A percentile compares a stretch with the other conserved stretches of the same genome.
Conservation (phyloP, 225 moss, liverwort and hornwort genomes). For the Marchantia polymorpha region DNA sequence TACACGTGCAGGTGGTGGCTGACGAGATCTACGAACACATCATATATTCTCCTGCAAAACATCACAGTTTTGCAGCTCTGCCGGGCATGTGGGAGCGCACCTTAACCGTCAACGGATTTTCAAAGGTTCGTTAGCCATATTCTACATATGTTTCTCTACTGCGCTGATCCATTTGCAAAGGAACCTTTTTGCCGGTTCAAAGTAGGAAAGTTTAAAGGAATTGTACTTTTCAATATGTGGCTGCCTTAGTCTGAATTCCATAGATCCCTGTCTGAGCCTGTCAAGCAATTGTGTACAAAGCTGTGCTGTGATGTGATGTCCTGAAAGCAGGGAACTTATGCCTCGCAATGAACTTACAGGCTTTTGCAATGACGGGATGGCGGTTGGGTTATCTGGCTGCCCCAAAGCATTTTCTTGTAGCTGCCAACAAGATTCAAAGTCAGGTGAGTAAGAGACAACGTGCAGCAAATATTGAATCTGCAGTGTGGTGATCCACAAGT, state of each 20-base stretch:
- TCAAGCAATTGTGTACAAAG: too few relatives aligned
- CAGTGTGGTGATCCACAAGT: background rate
- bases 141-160: too few relatives aligned
- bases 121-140: conserved; percentile 58
- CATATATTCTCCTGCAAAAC: conserved; percentile 87
- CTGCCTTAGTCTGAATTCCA: too few relatives aligned
- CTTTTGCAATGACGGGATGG: conserved; percentile 99
- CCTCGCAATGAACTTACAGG: background rate
- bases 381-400: conserved; percentile 94
- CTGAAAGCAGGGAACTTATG: too few relatives aligned
- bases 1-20: conserved; percentile 66
- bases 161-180: too few relatives aligned
- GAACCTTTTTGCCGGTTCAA: too few relatives aligned
- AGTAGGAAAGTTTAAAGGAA: too few relatives aligned
- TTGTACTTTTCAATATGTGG: too few relatives aligned
- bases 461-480: background rate
- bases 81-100: conserved; percentile 99
- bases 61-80: conserved; percentile 87
- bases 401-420: conserved; percentile 84
- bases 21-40: conserved; percentile 99
- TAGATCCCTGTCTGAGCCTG: too few relatives aligned
- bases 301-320: too few relatives aligned
- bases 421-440: conserved; percentile 92
- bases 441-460: conserved; percentile 48
- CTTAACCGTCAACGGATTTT: conserved; percentile 93